Evolutionary conservation across 73 alveolate genomes (phyloP).

Genomic region (Effrenium voratum): DNA sequence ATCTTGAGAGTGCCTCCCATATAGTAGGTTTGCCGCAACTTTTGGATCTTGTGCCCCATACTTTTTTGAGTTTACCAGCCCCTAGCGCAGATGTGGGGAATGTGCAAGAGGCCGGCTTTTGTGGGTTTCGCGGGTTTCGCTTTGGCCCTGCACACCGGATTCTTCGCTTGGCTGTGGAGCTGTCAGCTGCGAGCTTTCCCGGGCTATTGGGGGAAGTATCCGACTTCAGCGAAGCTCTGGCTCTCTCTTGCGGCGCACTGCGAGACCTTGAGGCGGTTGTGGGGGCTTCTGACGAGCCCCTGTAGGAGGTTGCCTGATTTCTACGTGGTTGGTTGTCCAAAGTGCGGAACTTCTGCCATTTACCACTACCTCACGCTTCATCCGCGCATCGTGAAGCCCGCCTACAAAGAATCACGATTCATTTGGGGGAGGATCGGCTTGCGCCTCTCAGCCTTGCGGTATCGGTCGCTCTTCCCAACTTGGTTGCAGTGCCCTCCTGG

Average conservation of each 20-base stretch:
- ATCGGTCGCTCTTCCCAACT: slow-evolving; percentile 3
- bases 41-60: no score
- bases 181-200: slow-evolving; percentile 7
- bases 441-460: slow-evolving; percentile 34
- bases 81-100: no score
- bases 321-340: slow-evolving; percentile 10
- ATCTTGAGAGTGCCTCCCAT: no score
- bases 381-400: slow-evolving; percentile 36
- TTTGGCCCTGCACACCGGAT: no score
- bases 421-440: slow-evolving; percentile 11
- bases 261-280: background rate
- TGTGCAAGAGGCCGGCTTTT: no score
- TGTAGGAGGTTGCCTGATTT: background rate
- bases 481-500: background rate
- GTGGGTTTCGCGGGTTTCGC: no score
- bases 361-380: slow-evolving; percentile 13
- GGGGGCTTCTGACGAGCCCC: background rate
- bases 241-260: background rate
- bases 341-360: slow-evolving; percentile 9
- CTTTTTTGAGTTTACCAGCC: no score
- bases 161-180: slow-evolving; percentile 16
- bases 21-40: no score
- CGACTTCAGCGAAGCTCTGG: slow-evolving; percentile 1
- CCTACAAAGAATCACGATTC: slow-evolving; percentile 25
- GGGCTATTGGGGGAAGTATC: slow-evolving; percentile 12